These are phyloP conservation scores for Lepidopterella palustris DNA, from an alignment of 495 filamentous ascomycete species.

Conservation along the genomic window DNA sequence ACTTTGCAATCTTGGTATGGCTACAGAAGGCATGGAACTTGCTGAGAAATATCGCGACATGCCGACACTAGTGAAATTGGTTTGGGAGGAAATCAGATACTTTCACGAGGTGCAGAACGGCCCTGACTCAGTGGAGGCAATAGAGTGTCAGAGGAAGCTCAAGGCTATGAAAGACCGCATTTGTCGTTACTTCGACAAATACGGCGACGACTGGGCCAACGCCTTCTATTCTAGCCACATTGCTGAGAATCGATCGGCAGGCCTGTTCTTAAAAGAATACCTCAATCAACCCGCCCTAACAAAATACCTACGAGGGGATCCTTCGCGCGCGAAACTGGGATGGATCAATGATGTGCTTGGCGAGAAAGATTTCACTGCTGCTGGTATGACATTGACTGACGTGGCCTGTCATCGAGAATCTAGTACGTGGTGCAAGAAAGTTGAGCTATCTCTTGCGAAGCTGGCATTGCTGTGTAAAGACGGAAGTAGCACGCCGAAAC, in stretches of 20 bases:
- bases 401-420: slow-evolving; percentile 61
- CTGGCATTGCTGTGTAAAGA: slow-evolving; percentile 62
- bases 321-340: slow-evolving; percentile 64
- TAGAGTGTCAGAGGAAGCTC: slow-evolving; percentile 17
- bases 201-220: slow-evolving; percentile 67
- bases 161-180: slow-evolving; percentile 25
- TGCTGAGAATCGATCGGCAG: slow-evolving; percentile 53
- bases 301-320: slow-evolving; percentile 62
- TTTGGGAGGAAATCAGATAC: slow-evolving; percentile 24
- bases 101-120: slow-evolving; percentile 5
- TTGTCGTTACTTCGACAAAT: slow-evolving; percentile 32
- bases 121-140: slow-evolving; percentile 21
- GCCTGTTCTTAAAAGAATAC: slow-evolving; percentile 58
- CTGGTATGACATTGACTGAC: slow-evolving; percentile 58
- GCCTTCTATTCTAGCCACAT: slow-evolving; percentile 74
- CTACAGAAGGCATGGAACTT: slow-evolving; percentile 54
- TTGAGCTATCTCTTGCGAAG: slow-evolving; percentile 83
- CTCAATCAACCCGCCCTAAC: slow-evolving; percentile 62
- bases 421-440: slow-evolving; percentile 81
- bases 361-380: slow-evolving; percentile 63
- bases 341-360: slow-evolving; percentile 87
- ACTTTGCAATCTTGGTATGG: slow-evolving; percentile 62
- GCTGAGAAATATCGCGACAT: slow-evolving; percentile 57
- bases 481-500: slow-evolving; percentile 34
- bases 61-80: slow-evolving; percentile 31